Evolutionary conservation across 306 rosid species (phyloP).

Genomic region (Glycine soja): DNA sequence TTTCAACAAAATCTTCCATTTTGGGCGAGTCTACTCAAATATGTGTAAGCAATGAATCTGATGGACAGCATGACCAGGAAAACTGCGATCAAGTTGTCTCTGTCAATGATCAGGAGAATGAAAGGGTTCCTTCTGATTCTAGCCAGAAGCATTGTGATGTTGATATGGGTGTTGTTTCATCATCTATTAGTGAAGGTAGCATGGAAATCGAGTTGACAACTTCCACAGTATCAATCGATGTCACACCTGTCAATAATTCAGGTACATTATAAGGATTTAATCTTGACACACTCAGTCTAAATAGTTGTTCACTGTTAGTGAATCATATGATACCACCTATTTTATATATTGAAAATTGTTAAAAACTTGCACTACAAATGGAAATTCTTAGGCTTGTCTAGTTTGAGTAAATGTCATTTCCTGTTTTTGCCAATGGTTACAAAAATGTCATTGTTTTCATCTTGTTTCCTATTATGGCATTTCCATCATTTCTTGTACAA

Average conservation of each 20-base stretch:
- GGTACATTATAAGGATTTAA: conserved; percentile 57
- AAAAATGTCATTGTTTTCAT: background rate
- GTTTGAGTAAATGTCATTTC: background rate
- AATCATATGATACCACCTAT: conserved; percentile 7
- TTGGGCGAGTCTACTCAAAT: conserved; percentile 57
- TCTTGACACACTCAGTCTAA: conserved; percentile 10
- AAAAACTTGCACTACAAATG: background rate
- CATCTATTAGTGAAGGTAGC: conserved; percentile 49
- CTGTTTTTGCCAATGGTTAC: background rate
- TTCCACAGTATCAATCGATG: conserved; percentile 45
- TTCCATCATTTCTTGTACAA: background rate
- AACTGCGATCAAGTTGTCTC: conserved; percentile 48
- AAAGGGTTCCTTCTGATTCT: conserved; percentile 50
- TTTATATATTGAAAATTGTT: background rate
- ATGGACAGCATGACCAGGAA: conserved; percentile 44
- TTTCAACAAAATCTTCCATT: conserved; percentile 52
- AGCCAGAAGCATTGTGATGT: conserved; percentile 47
- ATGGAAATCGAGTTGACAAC: conserved; percentile 50
- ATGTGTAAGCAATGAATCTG: conserved; percentile 46
- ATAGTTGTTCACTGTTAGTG: background rate
- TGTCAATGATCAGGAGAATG: conserved; percentile 53
- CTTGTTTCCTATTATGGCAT: background rate
- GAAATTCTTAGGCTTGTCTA: background rate
- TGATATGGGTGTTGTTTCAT: conserved; percentile 53
- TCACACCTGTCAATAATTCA: conserved; percentile 53